Evolutionary conservation across 371 early-diverging fungal genomes (phyloP).

Genomic region (Actinomucor elegans): DNA sequence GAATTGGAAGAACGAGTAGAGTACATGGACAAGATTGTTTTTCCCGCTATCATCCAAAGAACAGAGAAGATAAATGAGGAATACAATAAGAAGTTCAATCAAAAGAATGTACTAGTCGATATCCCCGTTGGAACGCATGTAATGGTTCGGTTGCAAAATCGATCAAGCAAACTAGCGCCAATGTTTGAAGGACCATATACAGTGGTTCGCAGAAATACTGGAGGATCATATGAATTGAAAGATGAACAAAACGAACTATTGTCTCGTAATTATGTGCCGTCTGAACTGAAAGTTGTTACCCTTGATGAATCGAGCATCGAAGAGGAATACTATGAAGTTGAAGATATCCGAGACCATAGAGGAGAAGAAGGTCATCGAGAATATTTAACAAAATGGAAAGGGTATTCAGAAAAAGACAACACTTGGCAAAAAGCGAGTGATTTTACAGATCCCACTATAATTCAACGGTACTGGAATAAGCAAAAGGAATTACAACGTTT

Average conservation of each 20-base stretch:
- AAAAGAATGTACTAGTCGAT: constrained; percentile 1
- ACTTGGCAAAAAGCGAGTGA: no score
- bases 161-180: neutral
- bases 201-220: constrained; percentile 2
- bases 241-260: constrained; percentile 7
- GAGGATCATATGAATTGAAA: constrained; percentile 4
- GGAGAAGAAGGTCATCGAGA: neutral
- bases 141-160: neutral
- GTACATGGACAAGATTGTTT: constrained; percentile 5
- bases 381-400: constrained; percentile 3
- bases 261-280: constrained; percentile 5
- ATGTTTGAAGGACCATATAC: constrained; percentile 7
- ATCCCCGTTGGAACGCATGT: constrained; percentile 3
- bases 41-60: constrained; percentile 8
- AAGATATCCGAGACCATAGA: constrained; percentile 8
- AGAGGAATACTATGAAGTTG: neutral
- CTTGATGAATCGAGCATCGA: constrained; percentile 5
- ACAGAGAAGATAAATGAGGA: neutral
- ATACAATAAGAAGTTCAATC: neutral
- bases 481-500: no score
- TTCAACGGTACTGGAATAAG: no score
- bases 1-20: constrained; percentile 2
- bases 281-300: constrained; percentile 9
- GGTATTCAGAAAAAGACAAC: no score
- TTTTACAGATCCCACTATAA: no score